Conservation (phyloP, 164 flowering plant genomes). For the Vitis cinerea region DNA sequence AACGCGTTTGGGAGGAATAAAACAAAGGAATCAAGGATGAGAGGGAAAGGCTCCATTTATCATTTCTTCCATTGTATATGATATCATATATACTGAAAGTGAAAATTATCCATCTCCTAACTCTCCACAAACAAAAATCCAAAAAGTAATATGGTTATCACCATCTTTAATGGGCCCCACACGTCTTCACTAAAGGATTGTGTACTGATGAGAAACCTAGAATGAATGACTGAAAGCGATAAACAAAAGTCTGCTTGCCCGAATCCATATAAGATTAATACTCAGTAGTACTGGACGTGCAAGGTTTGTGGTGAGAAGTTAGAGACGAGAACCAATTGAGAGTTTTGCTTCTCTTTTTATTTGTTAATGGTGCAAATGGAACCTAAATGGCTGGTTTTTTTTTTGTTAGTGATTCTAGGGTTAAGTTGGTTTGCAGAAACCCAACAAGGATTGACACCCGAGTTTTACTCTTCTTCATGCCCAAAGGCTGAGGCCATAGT, state of each 20-base stretch:
- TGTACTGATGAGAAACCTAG: not conserved
- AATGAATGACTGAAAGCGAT: not conserved
- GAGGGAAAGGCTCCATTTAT: no score
- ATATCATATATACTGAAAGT: no score
- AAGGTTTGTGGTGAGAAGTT: not conserved
- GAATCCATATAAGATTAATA: not conserved
- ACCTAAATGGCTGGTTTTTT: slow-evolving; percentile 12
- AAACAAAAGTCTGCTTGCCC: not conserved
- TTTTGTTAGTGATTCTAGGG: slow-evolving; percentile 15
- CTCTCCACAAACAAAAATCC: not conserved
- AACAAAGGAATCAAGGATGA: not conserved
- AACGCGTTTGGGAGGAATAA: slow-evolving; percentile 14
- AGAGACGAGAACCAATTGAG: not conserved
- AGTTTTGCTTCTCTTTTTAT: not conserved
- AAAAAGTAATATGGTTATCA: not conserved
- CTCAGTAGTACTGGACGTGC: not conserved
- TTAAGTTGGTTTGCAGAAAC: slow-evolving; percentile 21
- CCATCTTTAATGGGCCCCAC: not conserved
- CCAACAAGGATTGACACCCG: slow-evolving; percentile 35
- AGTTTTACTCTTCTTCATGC: slow-evolving; percentile 56
- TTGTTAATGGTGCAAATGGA: slow-evolving; percentile 13
- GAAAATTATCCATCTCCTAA: no score
- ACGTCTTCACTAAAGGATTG: slow-evolving; percentile 3
- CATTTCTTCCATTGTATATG: no score
- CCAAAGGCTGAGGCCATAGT: slow-evolving; percentile 57